Percentiles rank a stretch among this genome's conserved stretches.
phyloP scores from a whole-genome alignment of 2,329 filamentous ascomycete genomes.

The Coniochaeta sp. region DNA sequence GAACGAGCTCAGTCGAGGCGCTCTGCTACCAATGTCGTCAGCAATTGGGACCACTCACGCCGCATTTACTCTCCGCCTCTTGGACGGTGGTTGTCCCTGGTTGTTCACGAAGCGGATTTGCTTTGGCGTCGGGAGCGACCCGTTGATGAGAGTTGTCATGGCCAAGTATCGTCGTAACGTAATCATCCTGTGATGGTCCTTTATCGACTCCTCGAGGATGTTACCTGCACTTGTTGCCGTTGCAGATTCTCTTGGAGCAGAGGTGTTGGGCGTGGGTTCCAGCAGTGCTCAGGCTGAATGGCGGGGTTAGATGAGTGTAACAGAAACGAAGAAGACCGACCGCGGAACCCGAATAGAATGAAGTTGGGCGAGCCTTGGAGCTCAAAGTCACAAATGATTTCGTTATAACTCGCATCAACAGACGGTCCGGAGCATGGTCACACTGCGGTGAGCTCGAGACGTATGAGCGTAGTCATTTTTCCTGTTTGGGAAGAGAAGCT shows the following conservation, averaged over 20 bases:
- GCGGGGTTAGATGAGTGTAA: not conserved
- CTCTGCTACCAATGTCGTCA: not conserved
- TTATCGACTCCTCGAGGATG: not conserved
- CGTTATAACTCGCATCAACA: not conserved
- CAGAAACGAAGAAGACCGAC: not conserved
- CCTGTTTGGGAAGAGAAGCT: not conserved
- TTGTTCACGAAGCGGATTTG: constrained; percentile 76
- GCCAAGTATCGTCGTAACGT: constrained; percentile 9
- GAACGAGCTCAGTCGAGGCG: too few relatives aligned
- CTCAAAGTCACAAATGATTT: too few relatives aligned
- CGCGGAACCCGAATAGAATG: not conserved
- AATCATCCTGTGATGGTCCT: not conserved
- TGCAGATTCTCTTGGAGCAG: too few relatives aligned
- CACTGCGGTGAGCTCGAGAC: not conserved
- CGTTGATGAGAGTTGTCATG: constrained; percentile 40
- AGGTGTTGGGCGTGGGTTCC: too few relatives aligned
- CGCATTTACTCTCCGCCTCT: constrained; percentile 70
- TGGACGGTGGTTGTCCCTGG: constrained; percentile 73
- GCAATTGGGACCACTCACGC: constrained; percentile 48
- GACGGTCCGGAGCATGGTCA: not conserved
- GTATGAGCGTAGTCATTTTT: not conserved
- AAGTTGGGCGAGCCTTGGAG: too few relatives aligned
- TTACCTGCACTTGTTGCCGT: too few relatives aligned
- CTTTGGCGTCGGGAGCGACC: constrained; percentile 38
- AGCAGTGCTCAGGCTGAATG: not conserved